These are phyloP conservation scores for Metschnikowia lachancei DNA, from an alignment of 805 yeast genomes.

Conservation along the genomic window DNA sequence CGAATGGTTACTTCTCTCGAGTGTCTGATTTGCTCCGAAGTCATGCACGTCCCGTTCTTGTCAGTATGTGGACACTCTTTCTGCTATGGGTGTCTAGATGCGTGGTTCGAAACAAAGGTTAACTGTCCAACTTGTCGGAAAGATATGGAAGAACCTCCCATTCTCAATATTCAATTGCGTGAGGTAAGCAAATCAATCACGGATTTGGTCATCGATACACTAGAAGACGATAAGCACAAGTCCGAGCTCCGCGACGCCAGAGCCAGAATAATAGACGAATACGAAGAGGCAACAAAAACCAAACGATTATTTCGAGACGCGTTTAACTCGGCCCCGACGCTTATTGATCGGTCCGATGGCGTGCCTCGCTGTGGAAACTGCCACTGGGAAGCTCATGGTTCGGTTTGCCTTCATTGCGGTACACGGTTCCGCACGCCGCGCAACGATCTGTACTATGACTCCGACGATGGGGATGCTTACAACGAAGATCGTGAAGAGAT, in stretches of 20 bases:
- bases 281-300: conserved; percentile 39
- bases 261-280: conserved; percentile 31
- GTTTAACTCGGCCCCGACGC: conserved; percentile 51
- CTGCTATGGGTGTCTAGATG: conserved; percentile 61
- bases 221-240: conserved; percentile 26
- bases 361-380: conserved; percentile 73
- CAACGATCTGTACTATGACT: conserved; percentile 34
- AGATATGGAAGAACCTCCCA: conserved; percentile 48
- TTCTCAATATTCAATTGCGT: conserved; percentile 50
- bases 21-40: conserved; percentile 69
- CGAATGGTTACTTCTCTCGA: conserved; percentile 33
- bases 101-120: conserved; percentile 57
- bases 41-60: conserved; percentile 63
- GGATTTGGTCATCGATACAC: conserved; percentile 39
- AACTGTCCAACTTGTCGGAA: conserved; percentile 71
- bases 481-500: conserved; percentile 35
- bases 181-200: conserved; percentile 39
- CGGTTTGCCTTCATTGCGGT: conserved; percentile 67
- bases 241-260: conserved; percentile 25
- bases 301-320: conserved; percentile 45
- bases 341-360: conserved; percentile 65
- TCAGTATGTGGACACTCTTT: conserved; percentile 71
- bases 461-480: conserved; percentile 38
- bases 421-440: conserved; percentile 42
- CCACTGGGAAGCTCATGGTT: conserved; percentile 76